Percentiles rank a stretch among this genome's conserved stretches.
These are phyloP conservation scores for Tricholoma sp. DNA, from an alignment of 768 basidiomycete genomes.

Conservation along the genomic window DNA sequence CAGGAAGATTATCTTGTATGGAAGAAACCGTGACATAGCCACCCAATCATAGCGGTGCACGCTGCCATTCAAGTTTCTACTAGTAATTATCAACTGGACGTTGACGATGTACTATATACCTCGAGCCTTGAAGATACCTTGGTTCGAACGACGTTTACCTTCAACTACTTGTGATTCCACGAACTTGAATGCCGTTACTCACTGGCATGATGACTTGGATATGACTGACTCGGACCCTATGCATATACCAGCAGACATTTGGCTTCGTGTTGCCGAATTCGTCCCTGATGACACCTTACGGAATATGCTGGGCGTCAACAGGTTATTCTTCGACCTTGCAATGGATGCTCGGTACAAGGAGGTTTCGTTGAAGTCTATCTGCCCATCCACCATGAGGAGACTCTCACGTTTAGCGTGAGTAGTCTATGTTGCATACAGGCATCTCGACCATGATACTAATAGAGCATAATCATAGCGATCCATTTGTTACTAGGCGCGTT, in stretches of 20 bases:
- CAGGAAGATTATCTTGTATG: too few species aligned
- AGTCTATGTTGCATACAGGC: not conserved
- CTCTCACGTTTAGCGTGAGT: constrained; percentile 20
- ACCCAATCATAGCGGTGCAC: too few species aligned
- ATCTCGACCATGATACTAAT: not conserved
- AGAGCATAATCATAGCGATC: constrained; percentile 14
- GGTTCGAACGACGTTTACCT: not conserved
- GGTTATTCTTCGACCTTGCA: constrained; percentile 26
- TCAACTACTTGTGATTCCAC: not conserved
- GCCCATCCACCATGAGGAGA: constrained; percentile 10
- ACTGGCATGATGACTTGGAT: too few species aligned
- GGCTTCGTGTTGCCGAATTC: constrained; percentile 25
- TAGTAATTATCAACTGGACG: too few species aligned
- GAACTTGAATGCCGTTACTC: too few species aligned
- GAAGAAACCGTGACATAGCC: too few species aligned
- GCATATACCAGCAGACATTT: constrained; percentile 27
- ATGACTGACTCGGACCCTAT: too few species aligned
- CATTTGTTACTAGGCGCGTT: constrained; percentile 16
- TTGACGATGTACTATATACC: not conserved
- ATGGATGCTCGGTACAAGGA: constrained; percentile 25
- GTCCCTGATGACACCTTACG: constrained; percentile 22
- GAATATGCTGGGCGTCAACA: constrained; percentile 24
- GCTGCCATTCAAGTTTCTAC: too few species aligned
- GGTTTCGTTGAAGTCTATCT: constrained; percentile 21
- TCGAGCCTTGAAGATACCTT: not conserved